Evolutionary conservation across 345 rosid genomes (phyloP), one percentile per base, ranked within the genome.

Genomic region (Microthlaspi erraticum): DNA sequence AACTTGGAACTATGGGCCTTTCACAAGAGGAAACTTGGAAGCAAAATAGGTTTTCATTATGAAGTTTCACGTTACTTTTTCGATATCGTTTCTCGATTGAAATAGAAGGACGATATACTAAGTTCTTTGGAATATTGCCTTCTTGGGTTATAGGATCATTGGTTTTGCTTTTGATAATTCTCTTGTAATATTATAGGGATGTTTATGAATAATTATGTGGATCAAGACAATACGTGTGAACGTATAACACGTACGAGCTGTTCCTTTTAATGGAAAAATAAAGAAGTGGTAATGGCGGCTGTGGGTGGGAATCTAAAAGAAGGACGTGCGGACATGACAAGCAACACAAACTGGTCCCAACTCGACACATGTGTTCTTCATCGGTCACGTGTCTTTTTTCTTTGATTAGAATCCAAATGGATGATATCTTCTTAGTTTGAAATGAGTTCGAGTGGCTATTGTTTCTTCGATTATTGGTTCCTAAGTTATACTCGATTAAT

Each of bases 201-300:
- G 29, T 26, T 26, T 26, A 26, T 26, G 29, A 26, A 26, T 26
- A 36, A 31, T 32, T 19, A 39, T 58, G 67, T 12, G 44, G 32
- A 33, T 11, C 17, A 11, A 17, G 31, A 53, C 42, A 12, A 41
- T 16, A 18, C 71, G 71, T 66, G 70, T 65, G 33, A 18, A 66
- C 29, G 0, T 5, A 2, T 17, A 26, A 14, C 39, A 66, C 60
- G 52, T 31, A 19, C 62, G 42, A 39, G 42, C 8, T 66, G n/a
- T 53, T 26, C 19, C 8, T 26, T 50, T 38, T 38, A 20, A 6
- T 3, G 29, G 7, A 33, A 44, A 32, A 20, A 0, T 2, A 12
- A 17, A 64, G 58, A 67, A 67, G 72, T 68, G 64, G 63, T 54
- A 43, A 43, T 68, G 72, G 53, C 64, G 72, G 72, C 72, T 68